Evolutionary conservation across 2,329 filamentous ascomycete genomes (phyloP).

Genomic region (Cladosporium colombiae): DNA sequence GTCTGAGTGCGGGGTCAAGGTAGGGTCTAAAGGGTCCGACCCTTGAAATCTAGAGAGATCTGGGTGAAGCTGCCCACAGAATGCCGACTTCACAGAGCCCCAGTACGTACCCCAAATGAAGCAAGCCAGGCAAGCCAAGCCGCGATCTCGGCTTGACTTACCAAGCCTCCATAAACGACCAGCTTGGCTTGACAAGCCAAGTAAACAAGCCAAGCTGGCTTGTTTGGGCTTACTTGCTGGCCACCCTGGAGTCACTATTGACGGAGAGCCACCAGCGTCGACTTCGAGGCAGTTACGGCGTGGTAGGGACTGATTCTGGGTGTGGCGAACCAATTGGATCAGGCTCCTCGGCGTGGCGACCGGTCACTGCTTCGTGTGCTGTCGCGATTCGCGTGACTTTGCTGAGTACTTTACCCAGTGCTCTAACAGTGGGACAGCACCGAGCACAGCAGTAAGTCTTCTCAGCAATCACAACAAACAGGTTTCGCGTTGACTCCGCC

Average conservation of each 20-base stretch:
- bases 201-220: conserved; percentile 3
- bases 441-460: too few relatives aligned
- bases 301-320: too few relatives aligned
- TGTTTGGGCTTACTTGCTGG: conserved; percentile 5
- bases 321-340: too few relatives aligned
- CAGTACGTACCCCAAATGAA: background rate
- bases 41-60: background rate
- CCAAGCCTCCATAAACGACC: background rate
- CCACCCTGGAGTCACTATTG: background rate
- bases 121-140: background rate
- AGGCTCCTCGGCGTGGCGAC: too few relatives aligned
- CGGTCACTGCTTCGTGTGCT: too few relatives aligned
- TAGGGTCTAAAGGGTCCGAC: background rate
- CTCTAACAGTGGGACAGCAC: too few relatives aligned
- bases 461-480: too few relatives aligned
- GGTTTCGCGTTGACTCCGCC: too few relatives aligned
- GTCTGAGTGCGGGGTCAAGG: background rate
- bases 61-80: background rate
- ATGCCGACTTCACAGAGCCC: background rate
- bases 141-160: background rate
- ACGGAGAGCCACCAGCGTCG: too few relatives aligned
- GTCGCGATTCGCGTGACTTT: too few relatives aligned
- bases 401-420: too few relatives aligned
- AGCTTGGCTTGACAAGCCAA: background rate
- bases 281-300: too few relatives aligned